Evolutionary conservation across 2,329 filamentous ascomycete genomes (phyloP).

Genomic region (Ambrosiella xylebori): DNA sequence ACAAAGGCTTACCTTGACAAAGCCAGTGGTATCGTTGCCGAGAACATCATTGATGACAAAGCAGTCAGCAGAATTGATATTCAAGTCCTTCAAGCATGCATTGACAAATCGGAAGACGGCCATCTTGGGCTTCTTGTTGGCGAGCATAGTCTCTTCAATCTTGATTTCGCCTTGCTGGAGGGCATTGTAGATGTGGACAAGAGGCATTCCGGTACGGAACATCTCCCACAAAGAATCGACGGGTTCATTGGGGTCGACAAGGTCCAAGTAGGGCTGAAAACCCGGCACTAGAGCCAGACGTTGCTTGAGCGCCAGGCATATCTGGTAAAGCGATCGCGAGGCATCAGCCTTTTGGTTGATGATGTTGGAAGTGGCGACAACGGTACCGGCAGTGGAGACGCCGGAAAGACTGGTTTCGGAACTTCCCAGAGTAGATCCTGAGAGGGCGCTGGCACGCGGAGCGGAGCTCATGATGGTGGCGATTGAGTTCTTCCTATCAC

Average conservation of each 20-base stretch:
- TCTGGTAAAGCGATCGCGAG: conserved; percentile 82
- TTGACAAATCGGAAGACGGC: conserved; percentile 87
- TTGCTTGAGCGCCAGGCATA: conserved; percentile 71
- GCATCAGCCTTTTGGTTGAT: conserved; percentile 95
- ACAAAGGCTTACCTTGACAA: conserved; percentile 57
- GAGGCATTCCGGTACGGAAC: conserved; percentile 64
- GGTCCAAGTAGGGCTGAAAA: conserved; percentile 57
- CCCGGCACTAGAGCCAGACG: conserved; percentile 68
- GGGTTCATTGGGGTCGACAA: conserved; percentile 56
- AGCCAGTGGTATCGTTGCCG: conserved; percentile 87
- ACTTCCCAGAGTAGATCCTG: conserved; percentile 39
- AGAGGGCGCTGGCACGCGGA: conserved; percentile 43
- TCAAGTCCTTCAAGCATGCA: conserved; percentile 68
- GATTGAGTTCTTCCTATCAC: conserved; percentile 28
- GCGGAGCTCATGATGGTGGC: conserved; percentile 33
- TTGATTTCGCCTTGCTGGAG: conserved; percentile 54
- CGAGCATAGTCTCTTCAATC: conserved; percentile 45
- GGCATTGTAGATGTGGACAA: conserved; percentile 79
- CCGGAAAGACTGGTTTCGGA: conserved; percentile 34
- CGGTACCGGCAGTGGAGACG: conserved; percentile 32
- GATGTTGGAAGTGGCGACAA: conserved; percentile 75
- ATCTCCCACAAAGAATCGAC: conserved; percentile 85
- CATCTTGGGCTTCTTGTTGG: conserved; percentile 66
- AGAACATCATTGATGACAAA: conserved; percentile 87
- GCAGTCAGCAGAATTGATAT: conserved; percentile 62